These are phyloP conservation scores for Canavalia gladiata DNA, from an alignment of 306 rosid genomes.

Conservation along the genomic window DNA sequence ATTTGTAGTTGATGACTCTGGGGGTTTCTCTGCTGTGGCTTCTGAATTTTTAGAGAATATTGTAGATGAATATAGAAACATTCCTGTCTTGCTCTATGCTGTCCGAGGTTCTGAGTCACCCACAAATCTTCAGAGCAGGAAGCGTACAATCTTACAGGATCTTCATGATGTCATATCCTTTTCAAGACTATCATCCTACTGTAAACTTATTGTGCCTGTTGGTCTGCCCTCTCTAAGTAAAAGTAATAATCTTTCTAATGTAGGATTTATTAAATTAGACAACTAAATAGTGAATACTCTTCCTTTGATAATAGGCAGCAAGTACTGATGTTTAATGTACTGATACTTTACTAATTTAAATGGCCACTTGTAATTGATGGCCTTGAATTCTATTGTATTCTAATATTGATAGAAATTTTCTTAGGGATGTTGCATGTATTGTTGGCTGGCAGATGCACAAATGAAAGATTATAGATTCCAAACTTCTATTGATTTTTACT, in stretches of 20 bases:
- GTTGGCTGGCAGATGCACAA: constrained; percentile 37
- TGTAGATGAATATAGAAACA: constrained; percentile 82
- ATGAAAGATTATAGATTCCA: constrained; percentile 6
- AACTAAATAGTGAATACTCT: constrained; percentile 34
- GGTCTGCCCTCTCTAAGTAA: constrained; percentile 79
- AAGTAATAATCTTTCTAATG: constrained; percentile 58
- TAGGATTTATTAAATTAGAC: constrained; percentile 27
- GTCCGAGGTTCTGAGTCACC: constrained; percentile 64
- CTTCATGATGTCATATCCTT: constrained; percentile 90
- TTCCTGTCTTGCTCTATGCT: constrained; percentile 75
- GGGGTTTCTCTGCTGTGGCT: constrained; percentile 92
- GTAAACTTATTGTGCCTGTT: constrained; percentile 79
- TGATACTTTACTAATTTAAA: constrained; percentile 27
- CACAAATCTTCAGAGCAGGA: constrained; percentile 59
- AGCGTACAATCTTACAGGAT: constrained; percentile 66
- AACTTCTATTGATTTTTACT: constrained; percentile 29
- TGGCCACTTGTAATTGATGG: constrained; percentile 14
- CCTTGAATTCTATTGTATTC: constrained; percentile 22
- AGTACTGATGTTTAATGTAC: constrained; percentile 32
- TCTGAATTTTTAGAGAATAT: constrained; percentile 79
- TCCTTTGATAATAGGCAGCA: constrained; percentile 31
- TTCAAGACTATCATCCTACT: constrained; percentile 79
- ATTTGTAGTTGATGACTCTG: constrained; percentile 81
- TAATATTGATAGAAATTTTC: constrained; percentile 17
- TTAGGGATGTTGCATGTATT: constrained; percentile 5